Evolutionary conservation across 306 rosid genomes (phyloP).

Genomic region (Vicia sativa): DNA sequence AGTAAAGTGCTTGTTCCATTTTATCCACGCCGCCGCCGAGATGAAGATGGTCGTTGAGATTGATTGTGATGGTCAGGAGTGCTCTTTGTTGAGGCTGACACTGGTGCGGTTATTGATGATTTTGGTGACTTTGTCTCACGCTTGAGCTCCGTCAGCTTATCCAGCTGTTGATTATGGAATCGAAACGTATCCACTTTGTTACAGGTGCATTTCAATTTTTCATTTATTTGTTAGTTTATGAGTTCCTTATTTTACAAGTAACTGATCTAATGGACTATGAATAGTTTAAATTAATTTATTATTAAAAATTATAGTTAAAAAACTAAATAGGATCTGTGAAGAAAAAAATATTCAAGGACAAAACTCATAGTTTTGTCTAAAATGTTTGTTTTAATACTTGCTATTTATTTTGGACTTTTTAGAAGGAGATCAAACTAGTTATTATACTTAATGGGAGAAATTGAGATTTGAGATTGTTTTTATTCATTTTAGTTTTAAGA

Average conservation of each 20-base stretch:
- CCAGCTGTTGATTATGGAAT: conserved; percentile 81
- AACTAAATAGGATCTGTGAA: background rate
- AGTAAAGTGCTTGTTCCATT: conserved; percentile 72
- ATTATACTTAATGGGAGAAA: background rate
- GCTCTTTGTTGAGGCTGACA: conserved; percentile 72
- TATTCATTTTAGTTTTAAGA: too few species aligned
- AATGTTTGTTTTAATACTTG: background rate
- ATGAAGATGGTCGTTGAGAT: conserved; percentile 80
- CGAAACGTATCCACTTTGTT: conserved; percentile 61
- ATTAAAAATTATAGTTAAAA: too few species aligned
- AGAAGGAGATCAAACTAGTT: background rate
- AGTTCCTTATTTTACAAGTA: background rate
- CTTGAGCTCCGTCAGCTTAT: conserved; percentile 74
- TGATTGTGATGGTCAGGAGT: conserved; percentile 75
- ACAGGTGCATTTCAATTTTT: conserved; percentile 55
- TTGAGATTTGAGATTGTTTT: background rate
- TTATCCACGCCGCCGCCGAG: conserved; percentile 71
- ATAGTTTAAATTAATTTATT: background rate
- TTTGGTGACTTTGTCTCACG: conserved; percentile 84
- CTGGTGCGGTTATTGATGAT: conserved; percentile 53
- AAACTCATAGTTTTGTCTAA: background rate
- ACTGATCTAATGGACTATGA: background rate
- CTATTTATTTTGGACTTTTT: background rate
- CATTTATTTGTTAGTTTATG: background rate
- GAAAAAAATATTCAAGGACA: background rate